phyloP scores from a whole-genome alignment of 1,284 basidiomycete genomes.

The Earliella scabrosa region DNA sequence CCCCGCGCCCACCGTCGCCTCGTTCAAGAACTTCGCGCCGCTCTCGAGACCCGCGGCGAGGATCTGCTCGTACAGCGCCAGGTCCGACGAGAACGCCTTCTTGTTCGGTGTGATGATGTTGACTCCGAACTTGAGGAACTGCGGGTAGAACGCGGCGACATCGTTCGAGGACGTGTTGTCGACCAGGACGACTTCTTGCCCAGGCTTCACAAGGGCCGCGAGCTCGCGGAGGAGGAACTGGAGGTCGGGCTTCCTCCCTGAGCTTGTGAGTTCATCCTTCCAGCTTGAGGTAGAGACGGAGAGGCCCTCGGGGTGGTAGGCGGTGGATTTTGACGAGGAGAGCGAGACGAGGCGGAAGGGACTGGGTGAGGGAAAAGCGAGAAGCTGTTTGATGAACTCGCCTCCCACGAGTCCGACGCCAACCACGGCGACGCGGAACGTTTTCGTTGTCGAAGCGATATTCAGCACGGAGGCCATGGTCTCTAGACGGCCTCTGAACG shows the following conservation, averaged over 20 bases:
- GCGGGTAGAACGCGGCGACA: slow-evolving; percentile 86
- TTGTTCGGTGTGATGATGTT: slow-evolving; percentile 98
- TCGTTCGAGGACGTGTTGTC: slow-evolving; percentile 93
- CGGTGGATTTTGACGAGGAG: slow-evolving; percentile 75
- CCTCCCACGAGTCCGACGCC: slow-evolving; percentile 90
- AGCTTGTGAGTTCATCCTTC: slow-evolving; percentile 50
- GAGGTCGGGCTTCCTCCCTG: slow-evolving; percentile 48
- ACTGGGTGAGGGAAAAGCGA: slow-evolving; percentile 61
- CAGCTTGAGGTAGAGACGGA: slow-evolving; percentile 44
- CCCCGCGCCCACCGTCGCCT: slow-evolving; percentile 96
- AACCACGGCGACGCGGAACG: slow-evolving; percentile 72
- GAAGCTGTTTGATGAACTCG: slow-evolving; percentile 82
- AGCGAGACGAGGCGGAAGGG: slow-evolving; percentile 79
- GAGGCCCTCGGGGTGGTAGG: slow-evolving; percentile 59
- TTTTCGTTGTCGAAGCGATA: slow-evolving; percentile 22
- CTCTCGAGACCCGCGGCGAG: slow-evolving; percentile 55
- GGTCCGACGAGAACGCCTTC: slow-evolving; percentile 89
- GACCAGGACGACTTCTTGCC: slow-evolving; percentile 77
- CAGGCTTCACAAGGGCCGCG: slow-evolving; percentile 45
- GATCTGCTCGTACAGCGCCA: slow-evolving; percentile 77
- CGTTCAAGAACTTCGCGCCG: slow-evolving; percentile 81
- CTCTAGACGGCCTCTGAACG: not conserved
- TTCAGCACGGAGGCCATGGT: slow-evolving; percentile 18
- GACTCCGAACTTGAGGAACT: slow-evolving; percentile 80
- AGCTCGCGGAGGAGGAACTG: slow-evolving; percentile 51